phyloP scores from a whole-genome alignment of 768 basidiomycete species.

The Pulveroboletus sp. region DNA sequence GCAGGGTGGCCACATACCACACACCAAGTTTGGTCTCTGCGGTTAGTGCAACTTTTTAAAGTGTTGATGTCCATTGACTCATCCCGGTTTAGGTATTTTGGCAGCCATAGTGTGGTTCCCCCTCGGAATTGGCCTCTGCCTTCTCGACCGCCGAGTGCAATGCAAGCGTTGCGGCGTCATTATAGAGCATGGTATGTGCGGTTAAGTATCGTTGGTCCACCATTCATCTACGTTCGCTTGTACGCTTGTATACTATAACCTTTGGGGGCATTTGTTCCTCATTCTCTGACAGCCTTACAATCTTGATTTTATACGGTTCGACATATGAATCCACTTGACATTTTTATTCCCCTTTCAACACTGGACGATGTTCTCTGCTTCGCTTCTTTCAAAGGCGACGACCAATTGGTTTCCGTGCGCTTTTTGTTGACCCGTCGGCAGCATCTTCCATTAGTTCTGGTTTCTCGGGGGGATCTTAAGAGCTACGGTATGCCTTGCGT shows the following conservation, averaged over 20 bases:
- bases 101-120: constrained; percentile 87
- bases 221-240: background rate
- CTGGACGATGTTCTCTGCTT: too few species aligned
- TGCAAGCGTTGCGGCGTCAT: constrained; percentile 49
- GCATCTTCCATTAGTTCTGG: background rate
- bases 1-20: constrained; percentile 57
- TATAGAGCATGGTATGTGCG: constrained; percentile 36
- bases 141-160: constrained; percentile 66
- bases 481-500: background rate
- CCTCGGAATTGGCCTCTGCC: constrained; percentile 69
- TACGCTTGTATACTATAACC: background rate
- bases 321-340: constrained; percentile 1
- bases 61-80: background rate
- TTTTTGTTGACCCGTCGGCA: background rate
- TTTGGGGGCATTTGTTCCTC: background rate
- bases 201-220: constrained; percentile 9
- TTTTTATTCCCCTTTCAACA: too few species aligned
- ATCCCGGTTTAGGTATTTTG: constrained; percentile 51
- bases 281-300: background rate
- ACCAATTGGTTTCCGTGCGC: too few species aligned
- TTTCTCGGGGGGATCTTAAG: background rate
- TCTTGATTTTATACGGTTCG: constrained; percentile 14
- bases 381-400: too few species aligned
- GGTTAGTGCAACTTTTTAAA: constrained; percentile 39
- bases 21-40: constrained; percentile 64